These are phyloP conservation scores for Zymoseptoria passerinii DNA, from an alignment of 2,329 filamentous ascomycete species.

Conservation along the genomic window DNA sequence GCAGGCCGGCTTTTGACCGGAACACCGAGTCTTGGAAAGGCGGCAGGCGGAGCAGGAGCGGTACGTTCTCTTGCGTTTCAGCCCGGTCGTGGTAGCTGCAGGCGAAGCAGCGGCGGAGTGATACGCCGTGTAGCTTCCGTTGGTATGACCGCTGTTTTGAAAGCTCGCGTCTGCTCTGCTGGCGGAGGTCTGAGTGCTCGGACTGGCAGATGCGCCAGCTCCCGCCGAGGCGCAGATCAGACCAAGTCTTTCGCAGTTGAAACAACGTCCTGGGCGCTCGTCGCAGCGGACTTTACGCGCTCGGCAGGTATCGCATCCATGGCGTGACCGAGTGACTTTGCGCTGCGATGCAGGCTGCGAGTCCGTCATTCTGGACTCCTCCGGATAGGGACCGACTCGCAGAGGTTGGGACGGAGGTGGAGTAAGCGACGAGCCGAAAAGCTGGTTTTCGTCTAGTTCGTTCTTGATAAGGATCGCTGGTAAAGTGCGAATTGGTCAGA, in stretches of 20 bases:
- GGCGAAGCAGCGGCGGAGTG: conserved; percentile 1
- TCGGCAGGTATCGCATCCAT: conserved; percentile 19
- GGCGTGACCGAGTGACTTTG: conserved; percentile 9
- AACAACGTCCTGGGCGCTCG: conserved; percentile 11
- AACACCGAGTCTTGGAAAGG: conserved; percentile 18
- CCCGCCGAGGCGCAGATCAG: conserved; percentile 13
- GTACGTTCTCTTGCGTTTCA: conserved; percentile 19
- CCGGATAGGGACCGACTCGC: too few relatives aligned
- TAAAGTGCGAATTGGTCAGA: neutral
- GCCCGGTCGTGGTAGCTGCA: conserved; percentile 4
- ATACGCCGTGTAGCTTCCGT: neutral
- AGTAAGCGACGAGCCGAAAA: neutral
- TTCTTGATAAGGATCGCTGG: neutral
- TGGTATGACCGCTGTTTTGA: neutral
- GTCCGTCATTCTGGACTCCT: neutral
- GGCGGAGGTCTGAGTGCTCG: neutral
- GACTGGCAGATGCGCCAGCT: neutral
- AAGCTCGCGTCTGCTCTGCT: neutral
- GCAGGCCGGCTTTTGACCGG: conserved; percentile 17
- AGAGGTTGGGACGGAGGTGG: neutral
- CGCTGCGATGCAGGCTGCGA: neutral
- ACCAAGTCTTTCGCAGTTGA: conserved; percentile 18
- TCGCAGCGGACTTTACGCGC: conserved; percentile 19
- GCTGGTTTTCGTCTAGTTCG: neutral
- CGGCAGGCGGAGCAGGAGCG: conserved; percentile 17